Base-by-base conservation (phyloP, 306 rosid genomes). In the Castanopsis chinensis region DNA sequence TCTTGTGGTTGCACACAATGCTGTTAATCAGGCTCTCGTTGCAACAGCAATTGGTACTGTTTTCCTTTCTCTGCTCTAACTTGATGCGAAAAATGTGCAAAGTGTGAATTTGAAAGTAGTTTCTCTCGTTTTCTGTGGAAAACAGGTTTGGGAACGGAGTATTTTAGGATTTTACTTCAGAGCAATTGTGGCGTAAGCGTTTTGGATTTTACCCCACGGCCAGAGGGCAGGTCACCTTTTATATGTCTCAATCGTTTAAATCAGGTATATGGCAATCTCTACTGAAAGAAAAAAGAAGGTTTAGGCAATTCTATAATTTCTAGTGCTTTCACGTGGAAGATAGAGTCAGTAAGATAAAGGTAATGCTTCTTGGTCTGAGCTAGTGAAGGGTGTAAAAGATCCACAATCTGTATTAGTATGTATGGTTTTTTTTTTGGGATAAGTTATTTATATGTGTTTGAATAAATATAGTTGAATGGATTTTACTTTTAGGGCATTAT, bases 11-110 rank as follows among this genome's bases (percentile, higher is more conserved):
- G 98, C 99, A 72, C 97, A 95, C 85, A 95, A 95, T 85, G 99
- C 99, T 84, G 98, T 95, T 77, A 95, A 92, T 88, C 99, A 95
- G 91, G 98, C 99, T 81, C 99, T 95, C 72, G 80, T 95, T 89
- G 95, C 98, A 69, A 91, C 98, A 41, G 96, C 97, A 25, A 87
- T 91, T 58, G 98, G 99, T 95, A 91, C 79, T 78, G 19, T 69
- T 85, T 85, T 85, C 75, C 76, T 85, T 59, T 15, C 73, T 77
- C 49, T 71, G 59, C 45, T 76, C 70, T 60, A 77, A 64, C 73
- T 65, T 25, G 54, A 43, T 69, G 81, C 27, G 56, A 41, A 76
- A 49, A 49, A 71, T 59, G 21, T 76, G 10, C 63, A n/a, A 68
- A 69, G 17, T 71, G 59, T 65, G 33, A 71, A 71, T 71, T 79